Conservation (phyloP, 768 basidiomycete species). For the Tremella fuciformis region DNA sequence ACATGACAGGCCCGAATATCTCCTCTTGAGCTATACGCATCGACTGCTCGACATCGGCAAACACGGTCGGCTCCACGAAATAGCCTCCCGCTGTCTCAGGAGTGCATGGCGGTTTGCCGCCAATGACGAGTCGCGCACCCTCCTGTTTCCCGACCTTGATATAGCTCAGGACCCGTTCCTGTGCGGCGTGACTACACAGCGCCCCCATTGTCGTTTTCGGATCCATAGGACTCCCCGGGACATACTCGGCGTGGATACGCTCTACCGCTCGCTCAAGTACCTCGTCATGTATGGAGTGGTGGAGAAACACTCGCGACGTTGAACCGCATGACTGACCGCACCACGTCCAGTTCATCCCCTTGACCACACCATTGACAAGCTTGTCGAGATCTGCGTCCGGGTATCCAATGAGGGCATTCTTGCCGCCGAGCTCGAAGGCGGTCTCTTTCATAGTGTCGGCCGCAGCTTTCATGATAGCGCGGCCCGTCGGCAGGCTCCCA, state of each 20-base stretch:
- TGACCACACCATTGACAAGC: constrained; percentile 66
- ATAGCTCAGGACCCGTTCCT: constrained; percentile 63
- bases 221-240: no score
- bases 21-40: constrained; percentile 49
- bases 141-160: constrained; percentile 70
- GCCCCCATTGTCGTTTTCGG: constrained; percentile 49
- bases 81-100: no score
- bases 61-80: constrained; percentile 82
- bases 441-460: constrained; percentile 74
- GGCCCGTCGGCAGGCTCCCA: constrained; percentile 72
- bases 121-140: constrained; percentile 66
- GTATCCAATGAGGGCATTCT: constrained; percentile 64
- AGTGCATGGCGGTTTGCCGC: constrained; percentile 64
- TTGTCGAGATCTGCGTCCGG: constrained; percentile 84
- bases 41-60: constrained; percentile 61
- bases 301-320: no score
- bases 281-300: no score
- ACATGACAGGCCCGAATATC: constrained; percentile 95
- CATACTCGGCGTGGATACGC: no score
- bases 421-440: constrained; percentile 89
- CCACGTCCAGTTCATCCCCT: no score
- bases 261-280: no score
- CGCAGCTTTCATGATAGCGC: constrained; percentile 73
- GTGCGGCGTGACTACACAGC: constrained; percentile 43
- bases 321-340: no score